A percentile compares a stretch with the other conserved stretches of the same genome.
These are phyloP conservation scores for Rhizopogon roseolus DNA, from an alignment of 768 basidiomycete genomes.

Conservation along the genomic window DNA sequence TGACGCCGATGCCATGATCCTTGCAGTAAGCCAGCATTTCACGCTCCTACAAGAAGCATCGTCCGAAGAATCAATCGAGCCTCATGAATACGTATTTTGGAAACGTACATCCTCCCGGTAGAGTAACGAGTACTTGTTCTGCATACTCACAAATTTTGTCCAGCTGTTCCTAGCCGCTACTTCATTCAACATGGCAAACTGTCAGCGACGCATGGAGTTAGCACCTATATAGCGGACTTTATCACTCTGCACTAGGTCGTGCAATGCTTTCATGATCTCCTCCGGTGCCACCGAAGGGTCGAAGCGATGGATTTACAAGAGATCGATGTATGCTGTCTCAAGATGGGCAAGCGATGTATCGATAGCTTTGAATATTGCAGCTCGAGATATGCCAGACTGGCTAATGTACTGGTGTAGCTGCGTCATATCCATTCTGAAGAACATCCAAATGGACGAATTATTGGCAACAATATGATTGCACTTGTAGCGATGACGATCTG, in stretches of 20 bases:
- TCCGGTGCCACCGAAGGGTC: slow-evolving; percentile 21
- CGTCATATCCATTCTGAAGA: too few relatives aligned
- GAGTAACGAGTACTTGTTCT: slow-evolving; percentile 47
- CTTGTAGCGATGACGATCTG: too few relatives aligned
- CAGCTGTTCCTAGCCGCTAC: slow-evolving; percentile 41
- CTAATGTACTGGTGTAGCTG: too few relatives aligned
- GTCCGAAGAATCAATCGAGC: too few relatives aligned
- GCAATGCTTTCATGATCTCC: slow-evolving; percentile 47
- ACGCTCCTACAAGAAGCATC: slow-evolving; percentile 28
- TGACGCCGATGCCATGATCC: slow-evolving; percentile 45
- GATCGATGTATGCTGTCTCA: too few relatives aligned
- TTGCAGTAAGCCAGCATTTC: slow-evolving; percentile 43
- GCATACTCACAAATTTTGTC: slow-evolving; percentile 55
- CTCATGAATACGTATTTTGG: not conserved
- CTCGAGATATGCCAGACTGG: too few relatives aligned
- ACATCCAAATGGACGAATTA: too few relatives aligned
- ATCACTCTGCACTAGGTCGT: slow-evolving; percentile 42
- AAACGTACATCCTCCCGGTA: slow-evolving; percentile 47
- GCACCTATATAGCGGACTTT: slow-evolving; percentile 26
- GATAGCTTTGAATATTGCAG: too few relatives aligned
- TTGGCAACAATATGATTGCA: too few relatives aligned
- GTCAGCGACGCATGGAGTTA: slow-evolving; percentile 43
- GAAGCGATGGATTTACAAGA: too few relatives aligned
- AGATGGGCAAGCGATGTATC: too few relatives aligned
- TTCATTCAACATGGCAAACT: slow-evolving; percentile 39